Base-by-base conservation (phyloP, 2,329 filamentous ascomycete genomes). In the Monosporascus cannonballus region DNA sequence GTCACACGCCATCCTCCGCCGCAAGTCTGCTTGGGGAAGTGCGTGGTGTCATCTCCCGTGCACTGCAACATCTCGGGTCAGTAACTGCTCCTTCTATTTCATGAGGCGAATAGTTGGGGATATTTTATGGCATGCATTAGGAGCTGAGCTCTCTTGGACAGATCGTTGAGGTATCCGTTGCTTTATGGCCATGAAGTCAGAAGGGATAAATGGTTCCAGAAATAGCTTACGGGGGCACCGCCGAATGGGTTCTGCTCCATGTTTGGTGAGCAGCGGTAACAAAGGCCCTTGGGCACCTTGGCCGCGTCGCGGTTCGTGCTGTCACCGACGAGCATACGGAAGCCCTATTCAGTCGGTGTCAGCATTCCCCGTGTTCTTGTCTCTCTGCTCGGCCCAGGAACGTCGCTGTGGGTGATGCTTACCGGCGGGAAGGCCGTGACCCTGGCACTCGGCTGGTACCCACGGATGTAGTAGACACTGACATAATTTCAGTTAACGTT, bases 261-360 rank as follows among this genome's bases (percentile, higher is more conserved):
- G 56, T 66, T 66, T 17, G 59, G 54, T 44, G 66, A 62, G 57
- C 64, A 67, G 42, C 64, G 59, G 57, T 64, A 66, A 59, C 64
- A 66, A 41, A 66, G 60, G 17, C 63, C 61, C 56, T 60, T 61
- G 36, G 60, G 57, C 59, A 66, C 65, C 14, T 61, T 66, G 30
- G 54, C 51, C 11, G 51, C 58, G 49, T 54, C 46, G 39, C 62
- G 62, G 59, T 66, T 65, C 52, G 53, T 50, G 44, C 59, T 57
- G 57, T 67, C 64, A 2, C 64, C 64, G 42, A 66, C 64, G 17
- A 67, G 53, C 65, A 67, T 67, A 22, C 65, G 64, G 63, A 67
- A 67, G 9, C 64, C 65, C 64, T 66, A 18, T 14, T 9, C 6
- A 9, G n/a, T 38, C 36, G 50, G 48, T 47, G 50, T 55, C 27